Conservation (phyloP, 768 basidiomycete species). For the Leccinum sublutescens region DNA sequence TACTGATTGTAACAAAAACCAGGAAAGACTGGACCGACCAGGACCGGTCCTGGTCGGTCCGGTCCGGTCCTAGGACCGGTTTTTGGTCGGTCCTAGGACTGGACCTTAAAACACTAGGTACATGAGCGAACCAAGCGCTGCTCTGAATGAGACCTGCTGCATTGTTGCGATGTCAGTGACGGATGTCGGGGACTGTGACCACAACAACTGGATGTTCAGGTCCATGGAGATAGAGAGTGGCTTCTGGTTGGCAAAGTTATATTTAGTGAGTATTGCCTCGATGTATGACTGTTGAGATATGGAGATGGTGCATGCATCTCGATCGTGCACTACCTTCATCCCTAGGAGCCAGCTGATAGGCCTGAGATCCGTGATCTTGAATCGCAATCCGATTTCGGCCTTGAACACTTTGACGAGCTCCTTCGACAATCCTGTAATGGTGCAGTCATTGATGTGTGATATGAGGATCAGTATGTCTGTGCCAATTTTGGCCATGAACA, state of each 20-base stretch:
- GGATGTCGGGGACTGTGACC: constrained; percentile 18
- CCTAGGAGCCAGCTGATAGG: constrained; percentile 6
- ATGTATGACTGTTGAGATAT: constrained; percentile 26
- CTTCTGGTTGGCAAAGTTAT: constrained; percentile 26
- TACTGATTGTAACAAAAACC: too few relatives aligned
- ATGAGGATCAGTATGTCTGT: too few relatives aligned
- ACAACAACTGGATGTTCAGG: constrained; percentile 21
- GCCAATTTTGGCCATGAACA: too few relatives aligned
- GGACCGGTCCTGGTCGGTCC: too few relatives aligned
- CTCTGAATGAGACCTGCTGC: constrained; percentile 26
- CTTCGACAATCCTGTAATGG: constrained; percentile 5
- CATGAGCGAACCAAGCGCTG: constrained; percentile 34
- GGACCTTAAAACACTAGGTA: too few relatives aligned
- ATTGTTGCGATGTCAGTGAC: constrained; percentile 22
- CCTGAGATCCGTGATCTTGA: neutral
- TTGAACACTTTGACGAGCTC: neutral
- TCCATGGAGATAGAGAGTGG: constrained; percentile 35
- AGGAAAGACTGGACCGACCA: too few relatives aligned
- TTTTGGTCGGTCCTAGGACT: too few relatives aligned
- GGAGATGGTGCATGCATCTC: neutral
- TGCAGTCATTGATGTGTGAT: constrained; percentile 17
- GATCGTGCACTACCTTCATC: constrained; percentile 2
- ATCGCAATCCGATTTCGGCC: neutral
- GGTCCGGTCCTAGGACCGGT: too few relatives aligned
- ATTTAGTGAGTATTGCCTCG: constrained; percentile 27